A percentile compares a stretch with the other conserved stretches of the same genome.
These are phyloP conservation scores for Leccinum solheimii DNA, from an alignment of 1,284 basidiomycete genomes.

Conservation along the genomic window DNA sequence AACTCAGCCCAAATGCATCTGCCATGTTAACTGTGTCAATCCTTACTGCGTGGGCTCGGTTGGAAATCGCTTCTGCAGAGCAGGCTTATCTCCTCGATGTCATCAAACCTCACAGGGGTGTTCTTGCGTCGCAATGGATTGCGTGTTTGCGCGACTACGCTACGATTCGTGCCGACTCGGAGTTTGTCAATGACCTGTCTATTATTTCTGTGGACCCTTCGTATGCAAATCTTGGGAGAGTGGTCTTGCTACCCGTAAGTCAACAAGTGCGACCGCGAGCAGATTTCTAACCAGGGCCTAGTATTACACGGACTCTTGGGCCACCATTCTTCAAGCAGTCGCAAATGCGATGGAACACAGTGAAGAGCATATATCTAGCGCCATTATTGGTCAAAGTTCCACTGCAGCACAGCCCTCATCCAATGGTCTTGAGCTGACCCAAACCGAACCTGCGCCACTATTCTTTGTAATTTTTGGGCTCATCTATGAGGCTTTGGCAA, in stretches of 20 bases:
- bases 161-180: slow-evolving; percentile 85
- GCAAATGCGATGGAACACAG: slow-evolving; percentile 75
- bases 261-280: not conserved
- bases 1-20: slow-evolving; percentile 90
- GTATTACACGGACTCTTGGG: slow-evolving; percentile 89
- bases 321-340: slow-evolving; percentile 84
- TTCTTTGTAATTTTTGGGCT: slow-evolving; percentile 93
- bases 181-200: slow-evolving; percentile 74
- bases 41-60: slow-evolving; percentile 93
- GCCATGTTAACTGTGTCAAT: slow-evolving; percentile 95
- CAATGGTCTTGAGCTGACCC: slow-evolving; percentile 30
- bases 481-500: slow-evolving; percentile 86
- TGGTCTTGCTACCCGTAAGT: slow-evolving; percentile 85
- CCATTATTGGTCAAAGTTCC: slow-evolving; percentile 72
- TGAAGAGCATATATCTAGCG: slow-evolving; percentile 70
- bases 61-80: slow-evolving; percentile 76
- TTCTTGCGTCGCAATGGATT: slow-evolving; percentile 86
- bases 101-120: slow-evolving; percentile 77
- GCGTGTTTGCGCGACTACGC: slow-evolving; percentile 91
- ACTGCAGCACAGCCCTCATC: slow-evolving; percentile 23
- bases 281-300: slow-evolving; percentile 36
- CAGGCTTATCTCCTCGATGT: slow-evolving; percentile 83
- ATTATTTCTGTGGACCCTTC: slow-evolving; percentile 74
- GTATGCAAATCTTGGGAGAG: slow-evolving; percentile 85
- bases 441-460: slow-evolving; percentile 74